Percentiles rank a stretch among this genome's conserved stretches.
phyloP scores from a whole-genome alignment of 106 monocot genomes.

The Platanthera zijinensis region DNA sequence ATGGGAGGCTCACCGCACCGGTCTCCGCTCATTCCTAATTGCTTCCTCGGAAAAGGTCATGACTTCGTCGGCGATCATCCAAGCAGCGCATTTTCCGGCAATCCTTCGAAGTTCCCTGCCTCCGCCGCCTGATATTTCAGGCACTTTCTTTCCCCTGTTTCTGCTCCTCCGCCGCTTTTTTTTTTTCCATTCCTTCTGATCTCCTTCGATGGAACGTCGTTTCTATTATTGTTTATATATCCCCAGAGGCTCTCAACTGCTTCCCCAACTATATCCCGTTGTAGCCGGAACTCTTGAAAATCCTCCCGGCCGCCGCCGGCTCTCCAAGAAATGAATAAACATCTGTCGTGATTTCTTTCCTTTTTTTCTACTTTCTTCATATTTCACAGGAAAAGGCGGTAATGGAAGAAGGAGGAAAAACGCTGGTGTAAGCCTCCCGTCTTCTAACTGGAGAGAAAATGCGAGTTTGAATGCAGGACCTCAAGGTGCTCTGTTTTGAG shows the following conservation, averaged over 20 bases:
- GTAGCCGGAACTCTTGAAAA: too few relatives aligned
- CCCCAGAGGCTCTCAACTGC: too few relatives aligned
- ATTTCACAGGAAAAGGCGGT: neutral
- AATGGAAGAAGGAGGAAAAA: neutral
- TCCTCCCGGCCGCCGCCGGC: too few relatives aligned
- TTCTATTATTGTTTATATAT: too few relatives aligned
- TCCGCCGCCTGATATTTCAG: neutral
- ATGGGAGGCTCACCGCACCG: neutral
- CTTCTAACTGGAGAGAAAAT: conserved; percentile 1
- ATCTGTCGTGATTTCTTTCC: neutral
- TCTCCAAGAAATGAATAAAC: too few relatives aligned
- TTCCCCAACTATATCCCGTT: too few relatives aligned
- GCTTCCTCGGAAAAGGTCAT: neutral
- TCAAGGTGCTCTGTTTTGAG: conserved; percentile 1
- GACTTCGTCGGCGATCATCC: neutral
- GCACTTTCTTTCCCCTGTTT: neutral
- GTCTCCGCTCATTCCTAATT: neutral
- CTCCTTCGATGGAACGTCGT: neutral
- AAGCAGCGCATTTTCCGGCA: neutral
- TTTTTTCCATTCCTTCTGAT: neutral
- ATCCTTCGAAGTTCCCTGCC: neutral
- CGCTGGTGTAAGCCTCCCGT: neutral
- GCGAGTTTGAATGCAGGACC: neutral
- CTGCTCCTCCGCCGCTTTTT: neutral
- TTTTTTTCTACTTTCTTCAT: neutral